Base-by-base conservation (phyloP, 352 stramenopile genomes). In the Pilasporangium apinafurcum region DNA sequence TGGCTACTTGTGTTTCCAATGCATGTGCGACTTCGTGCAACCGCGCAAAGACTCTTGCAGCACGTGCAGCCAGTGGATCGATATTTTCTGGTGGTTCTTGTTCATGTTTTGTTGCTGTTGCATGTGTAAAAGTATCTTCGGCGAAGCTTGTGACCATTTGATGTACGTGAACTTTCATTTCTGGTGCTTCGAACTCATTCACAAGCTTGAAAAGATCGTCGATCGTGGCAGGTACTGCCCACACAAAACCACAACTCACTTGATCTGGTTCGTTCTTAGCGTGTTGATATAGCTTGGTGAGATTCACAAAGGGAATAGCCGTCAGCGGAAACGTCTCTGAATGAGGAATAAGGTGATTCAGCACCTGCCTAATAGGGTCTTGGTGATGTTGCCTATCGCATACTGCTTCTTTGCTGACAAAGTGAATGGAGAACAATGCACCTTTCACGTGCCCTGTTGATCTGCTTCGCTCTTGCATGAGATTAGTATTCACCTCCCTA, bases 1-100 rank as follows among this genome's bases (percentile, higher is more conserved):
- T 43, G 1, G 51, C 37, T 2, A 76, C 61, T 39, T 76, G 60
- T 5, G 39, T 31, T 24, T 66, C 48, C 17, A 70, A 32, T 2
- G 51, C 42, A 16, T 57, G 32, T 4, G 52, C 59, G 2, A 44
- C 61, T 16, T 58, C 34, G 0, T 50, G 51, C 12, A 70, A 56
- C 56, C 48, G 42, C 8, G 56, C 52, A 37, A 70, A 70, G 6
- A 67, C 56, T 2, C 39, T 47, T 22, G 39, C 42, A 5, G 60
- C 60, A 13, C 59, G 57, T 3, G 29, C 30, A 14, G 59, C 49
- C 21, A 76, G 37, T 6, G 62, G 62, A 18, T 53, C 34, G 3
- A 31, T 27, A 9, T 34, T 36, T 8, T 28, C 26, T 7, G 12
- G 1, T 41, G 5, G 25, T 1, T n/a, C 22, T 14, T 25, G 5